phyloP scores from a whole-genome alignment of 208 protist genomes.

The Herpetomonas tarakana region DNA sequence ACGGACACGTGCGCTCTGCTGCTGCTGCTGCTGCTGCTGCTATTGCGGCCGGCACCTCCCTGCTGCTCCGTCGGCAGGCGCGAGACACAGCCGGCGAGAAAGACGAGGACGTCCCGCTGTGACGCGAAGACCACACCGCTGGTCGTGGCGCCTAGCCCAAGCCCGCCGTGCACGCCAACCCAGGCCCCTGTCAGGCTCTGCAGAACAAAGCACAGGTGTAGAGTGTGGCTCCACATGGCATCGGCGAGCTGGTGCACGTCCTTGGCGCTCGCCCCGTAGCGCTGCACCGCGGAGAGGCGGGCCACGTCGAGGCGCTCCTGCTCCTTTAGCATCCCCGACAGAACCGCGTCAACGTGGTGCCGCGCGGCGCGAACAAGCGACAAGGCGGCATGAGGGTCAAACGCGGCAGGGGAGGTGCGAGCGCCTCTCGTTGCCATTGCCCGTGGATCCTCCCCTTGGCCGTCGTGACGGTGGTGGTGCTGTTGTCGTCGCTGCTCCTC shows the following conservation, averaged over 20 bases:
- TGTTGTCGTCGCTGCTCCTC: background rate
- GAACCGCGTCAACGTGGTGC: constrained; percentile 24
- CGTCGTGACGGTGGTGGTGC: background rate
- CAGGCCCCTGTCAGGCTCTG: constrained; percentile 50
- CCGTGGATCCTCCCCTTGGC: background rate
- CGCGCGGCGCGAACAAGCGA: background rate
- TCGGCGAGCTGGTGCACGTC: constrained; percentile 43
- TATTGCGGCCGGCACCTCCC: too few species aligned
- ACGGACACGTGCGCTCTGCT: constrained; percentile 27
- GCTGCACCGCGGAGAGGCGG: constrained; percentile 20
- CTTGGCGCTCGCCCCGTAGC: constrained; percentile 38
- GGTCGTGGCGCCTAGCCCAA: constrained; percentile 21
- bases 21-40: constrained; percentile 3
- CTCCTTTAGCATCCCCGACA: constrained; percentile 34
- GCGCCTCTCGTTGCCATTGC: too few species aligned
- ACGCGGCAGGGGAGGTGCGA: too few species aligned
- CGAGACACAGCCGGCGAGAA: constrained; percentile 48
- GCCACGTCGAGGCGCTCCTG: constrained; percentile 50
- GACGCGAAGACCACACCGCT: constrained; percentile 20
- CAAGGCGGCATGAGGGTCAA: background rate
- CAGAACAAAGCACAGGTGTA: constrained; percentile 50
- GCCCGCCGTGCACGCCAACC: constrained; percentile 51
- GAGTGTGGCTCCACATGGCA: constrained; percentile 49
- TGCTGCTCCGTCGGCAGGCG: constrained; percentile 25
- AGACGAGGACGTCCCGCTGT: constrained; percentile 39